Evolutionary conservation across 768 basidiomycete species (phyloP), one percentile per base, ranked within the genome.

Genomic region (Serendipita sp.): DNA sequence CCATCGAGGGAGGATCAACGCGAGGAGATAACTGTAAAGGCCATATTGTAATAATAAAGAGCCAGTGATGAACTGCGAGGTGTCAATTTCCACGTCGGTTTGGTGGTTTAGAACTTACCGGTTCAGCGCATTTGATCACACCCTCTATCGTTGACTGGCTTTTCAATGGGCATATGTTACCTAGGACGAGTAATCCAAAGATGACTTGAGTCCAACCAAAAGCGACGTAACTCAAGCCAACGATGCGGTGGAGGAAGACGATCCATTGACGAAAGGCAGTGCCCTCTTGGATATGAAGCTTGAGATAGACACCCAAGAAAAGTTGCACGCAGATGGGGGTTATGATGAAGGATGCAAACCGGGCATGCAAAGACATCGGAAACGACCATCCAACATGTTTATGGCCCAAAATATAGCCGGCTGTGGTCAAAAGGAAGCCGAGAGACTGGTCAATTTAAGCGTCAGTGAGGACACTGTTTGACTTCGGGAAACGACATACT

Each of bases 201-300:
- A 58, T n/a, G 28, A 33, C 53, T 33, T 58, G 53, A 28, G 53
- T 58, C 53, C 53, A 58, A n/a, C 53, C 53, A 58, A 58, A 22
- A 9, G 53, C 26, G 9, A 33, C 4, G n/a, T 58, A 58, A n/a
- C 53, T 58, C 53, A 58, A 11, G 24, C 53, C 53, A 58, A 58
- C 53, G 11, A 58, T 30, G 17, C 53, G 53, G 20, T 58, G 53
- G 11, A 31, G 24, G 30, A 58, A 33, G 31, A 58, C 53, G 22
- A 58, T 28, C 53, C 53, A 58, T 3, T 34, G 20, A 24, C 53
- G 53, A n/a, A 58, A 58, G 28, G 24, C n/a, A 1, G 83, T 81
- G 64, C 78, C 77, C 72, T 95, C 90, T 65, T 93, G 79, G 28
- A 96, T 84, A 71, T 96, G 94, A 4, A 94, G 75, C 73, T 95